A percentile compares a stretch with the other conserved stretches of the same genome.
Conservation (phyloP, 2,329 filamentous ascomycete species). For the Botrytis hyacinthi region DNA sequence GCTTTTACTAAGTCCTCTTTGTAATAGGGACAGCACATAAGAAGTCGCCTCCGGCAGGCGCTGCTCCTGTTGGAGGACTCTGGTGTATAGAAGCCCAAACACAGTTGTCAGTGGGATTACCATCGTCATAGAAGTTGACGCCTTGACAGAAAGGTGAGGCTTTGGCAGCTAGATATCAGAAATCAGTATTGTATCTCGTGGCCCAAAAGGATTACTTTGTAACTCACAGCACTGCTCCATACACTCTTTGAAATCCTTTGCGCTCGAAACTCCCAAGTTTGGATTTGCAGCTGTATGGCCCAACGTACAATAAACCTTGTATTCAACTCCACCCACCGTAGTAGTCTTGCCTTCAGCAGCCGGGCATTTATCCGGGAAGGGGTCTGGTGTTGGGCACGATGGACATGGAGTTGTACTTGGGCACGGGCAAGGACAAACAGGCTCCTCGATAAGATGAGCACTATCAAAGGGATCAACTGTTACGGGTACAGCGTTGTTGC, state of each 20-base stretch:
- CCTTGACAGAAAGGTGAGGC: background rate
- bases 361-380: constrained; percentile 1
- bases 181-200: background rate
- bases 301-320: constrained; percentile 7
- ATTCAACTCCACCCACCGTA: background rate
- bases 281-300: constrained; percentile 1
- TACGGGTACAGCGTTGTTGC: constrained; percentile 1
- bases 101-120: constrained; percentile 8
- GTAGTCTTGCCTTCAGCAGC: constrained; percentile 1
- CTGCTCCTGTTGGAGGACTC: background rate
- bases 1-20: background rate
- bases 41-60: constrained; percentile 1
- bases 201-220: background rate
- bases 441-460: constrained; percentile 12
- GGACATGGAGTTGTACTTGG: constrained; percentile 5
- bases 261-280: constrained; percentile 6
- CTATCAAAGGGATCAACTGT: constrained; percentile 6
- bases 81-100: constrained; percentile 1
- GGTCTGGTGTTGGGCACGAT: background rate
- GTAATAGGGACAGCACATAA: constrained; percentile 5
- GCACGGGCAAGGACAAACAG: background rate
- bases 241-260: constrained; percentile 15
- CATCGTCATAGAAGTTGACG: constrained; percentile 9
- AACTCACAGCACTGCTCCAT: constrained; percentile 18
- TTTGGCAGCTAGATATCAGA: background rate